Evolutionary conservation across 2,329 filamentous ascomycete species (phyloP).

Genomic region (Rhexocercosporidium sp.): DNA sequence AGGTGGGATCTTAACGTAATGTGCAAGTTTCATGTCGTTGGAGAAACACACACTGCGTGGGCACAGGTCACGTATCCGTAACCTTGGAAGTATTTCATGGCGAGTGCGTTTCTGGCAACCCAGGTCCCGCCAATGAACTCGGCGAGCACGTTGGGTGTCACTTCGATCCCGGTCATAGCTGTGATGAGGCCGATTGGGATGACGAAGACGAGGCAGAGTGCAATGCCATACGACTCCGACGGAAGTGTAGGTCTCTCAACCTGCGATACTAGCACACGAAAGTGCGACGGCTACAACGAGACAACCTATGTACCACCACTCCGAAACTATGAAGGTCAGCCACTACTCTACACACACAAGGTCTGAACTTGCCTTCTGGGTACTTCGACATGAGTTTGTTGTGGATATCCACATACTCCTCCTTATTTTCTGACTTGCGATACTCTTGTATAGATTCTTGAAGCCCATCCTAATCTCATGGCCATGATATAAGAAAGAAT

Average conservation of each 20-base stretch:
- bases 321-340: too few relatives aligned
- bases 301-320: slow-evolving; percentile 58
- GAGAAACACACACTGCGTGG: slow-evolving; percentile 52
- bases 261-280: slow-evolving; percentile 53
- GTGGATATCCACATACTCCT: slow-evolving; percentile 51
- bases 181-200: slow-evolving; percentile 46
- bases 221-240: slow-evolving; percentile 41
- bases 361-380: slow-evolving; percentile 43
- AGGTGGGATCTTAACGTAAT: slow-evolving; percentile 56
- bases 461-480: slow-evolving; percentile 63
- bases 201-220: slow-evolving; percentile 41
- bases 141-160: slow-evolving; percentile 70
- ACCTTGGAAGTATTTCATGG: slow-evolving; percentile 80
- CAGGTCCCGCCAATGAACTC: slow-evolving; percentile 77
- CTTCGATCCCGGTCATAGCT: slow-evolving; percentile 54
- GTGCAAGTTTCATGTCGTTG: slow-evolving; percentile 56
- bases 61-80: slow-evolving; percentile 60
- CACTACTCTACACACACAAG: too few relatives aligned
- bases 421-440: slow-evolving; percentile 39
- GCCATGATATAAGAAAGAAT: slow-evolving; percentile 70
- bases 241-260: slow-evolving; percentile 58
- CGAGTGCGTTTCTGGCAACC: slow-evolving; percentile 66
- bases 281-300: slow-evolving; percentile 51
- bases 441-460: slow-evolving; percentile 43
- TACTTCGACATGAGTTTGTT: slow-evolving; percentile 55